phyloP scores from a whole-genome alignment of 192 early-diverging fungal genomes.

The Geosiphon pyriformis region DNA sequence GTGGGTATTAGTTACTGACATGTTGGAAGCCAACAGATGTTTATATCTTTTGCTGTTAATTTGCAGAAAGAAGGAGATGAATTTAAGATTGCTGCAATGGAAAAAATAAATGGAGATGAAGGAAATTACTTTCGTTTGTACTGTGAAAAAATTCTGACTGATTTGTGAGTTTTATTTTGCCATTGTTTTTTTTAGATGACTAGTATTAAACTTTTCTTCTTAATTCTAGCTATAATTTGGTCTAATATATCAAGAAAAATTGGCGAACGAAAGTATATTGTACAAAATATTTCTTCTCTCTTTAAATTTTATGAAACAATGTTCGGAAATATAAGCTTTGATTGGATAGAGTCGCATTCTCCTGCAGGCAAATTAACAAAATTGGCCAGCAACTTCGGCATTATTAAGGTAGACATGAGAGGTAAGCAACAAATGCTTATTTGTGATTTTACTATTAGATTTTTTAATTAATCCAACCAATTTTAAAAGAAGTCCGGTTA shows the following conservation, averaged over 20 bases:
- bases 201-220: conserved; percentile 1
- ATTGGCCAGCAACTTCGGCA: conserved; percentile 10
- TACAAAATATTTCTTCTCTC: conserved; percentile 21
- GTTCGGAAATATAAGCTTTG: conserved; percentile 16
- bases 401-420: conserved; percentile 15
- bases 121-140: conserved; percentile 18
- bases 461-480: conserved; percentile 3
- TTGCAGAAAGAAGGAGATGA: conserved; percentile 18
- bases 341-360: conserved; percentile 24
- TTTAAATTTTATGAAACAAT: conserved; percentile 27
- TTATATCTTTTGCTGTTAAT: neutral
- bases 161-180: conserved; percentile 20
- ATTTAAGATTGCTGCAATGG: conserved; percentile 12
- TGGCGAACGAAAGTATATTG: conserved; percentile 19
- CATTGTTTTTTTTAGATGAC: conserved; percentile 7
- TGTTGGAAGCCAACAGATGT: neutral
- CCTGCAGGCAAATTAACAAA: conserved; percentile 22
- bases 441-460: neutral
- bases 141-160: conserved; percentile 19
- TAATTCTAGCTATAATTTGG: conserved; percentile 20
- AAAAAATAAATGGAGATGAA: conserved; percentile 10
- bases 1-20: neutral
- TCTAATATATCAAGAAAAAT: conserved; percentile 14
- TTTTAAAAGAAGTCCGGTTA: conserved; percentile 6
- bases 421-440: conserved; percentile 10